Conservation (phyloP, 2,329 filamentous ascomycete genomes). For the Metarhizium anisopliae region DNA sequence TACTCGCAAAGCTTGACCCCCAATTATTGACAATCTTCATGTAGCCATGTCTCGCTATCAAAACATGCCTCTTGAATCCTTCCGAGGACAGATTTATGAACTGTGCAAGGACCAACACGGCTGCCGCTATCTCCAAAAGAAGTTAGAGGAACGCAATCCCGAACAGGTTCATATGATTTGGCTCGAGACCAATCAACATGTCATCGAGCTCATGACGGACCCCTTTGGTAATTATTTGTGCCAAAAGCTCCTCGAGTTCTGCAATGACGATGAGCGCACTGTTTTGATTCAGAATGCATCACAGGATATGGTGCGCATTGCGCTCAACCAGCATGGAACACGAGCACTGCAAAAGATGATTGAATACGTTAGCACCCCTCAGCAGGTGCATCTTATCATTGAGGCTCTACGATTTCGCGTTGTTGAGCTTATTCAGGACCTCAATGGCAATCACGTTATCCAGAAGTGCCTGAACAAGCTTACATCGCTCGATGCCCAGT, state of each 20-base stretch:
- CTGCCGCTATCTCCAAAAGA: slow-evolving; percentile 93
- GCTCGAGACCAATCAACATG: slow-evolving; percentile 83
- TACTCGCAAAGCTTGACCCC: neutral
- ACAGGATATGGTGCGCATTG: slow-evolving; percentile 81
- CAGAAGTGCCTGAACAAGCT: slow-evolving; percentile 98
- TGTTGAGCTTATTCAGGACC: slow-evolving; percentile 89
- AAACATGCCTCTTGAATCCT: slow-evolving; percentile 72
- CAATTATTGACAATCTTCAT: neutral
- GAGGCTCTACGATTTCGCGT: slow-evolving; percentile 74
- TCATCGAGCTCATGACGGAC: slow-evolving; percentile 97
- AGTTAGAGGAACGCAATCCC: slow-evolving; percentile 80
- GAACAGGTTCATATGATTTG: slow-evolving; percentile 90
- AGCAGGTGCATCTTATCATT: slow-evolving; percentile 83
- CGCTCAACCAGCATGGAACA: slow-evolving; percentile 94
- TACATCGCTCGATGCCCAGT: slow-evolving; percentile 72
- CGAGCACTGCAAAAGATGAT: slow-evolving; percentile 99
- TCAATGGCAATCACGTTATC: slow-evolving; percentile 98
- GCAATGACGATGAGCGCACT: slow-evolving; percentile 91
- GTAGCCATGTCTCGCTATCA: slow-evolving; percentile 69
- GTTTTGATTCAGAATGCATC: slow-evolving; percentile 85
- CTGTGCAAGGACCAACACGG: slow-evolving; percentile 98
- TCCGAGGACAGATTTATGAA: slow-evolving; percentile 75
- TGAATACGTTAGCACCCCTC: slow-evolving; percentile 79
- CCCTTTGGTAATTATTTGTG: slow-evolving; percentile 99
- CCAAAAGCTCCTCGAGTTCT: slow-evolving; percentile 94